phyloP scores from a whole-genome alignment of 306 rosid species.

The Ochetophila trinervis region DNA sequence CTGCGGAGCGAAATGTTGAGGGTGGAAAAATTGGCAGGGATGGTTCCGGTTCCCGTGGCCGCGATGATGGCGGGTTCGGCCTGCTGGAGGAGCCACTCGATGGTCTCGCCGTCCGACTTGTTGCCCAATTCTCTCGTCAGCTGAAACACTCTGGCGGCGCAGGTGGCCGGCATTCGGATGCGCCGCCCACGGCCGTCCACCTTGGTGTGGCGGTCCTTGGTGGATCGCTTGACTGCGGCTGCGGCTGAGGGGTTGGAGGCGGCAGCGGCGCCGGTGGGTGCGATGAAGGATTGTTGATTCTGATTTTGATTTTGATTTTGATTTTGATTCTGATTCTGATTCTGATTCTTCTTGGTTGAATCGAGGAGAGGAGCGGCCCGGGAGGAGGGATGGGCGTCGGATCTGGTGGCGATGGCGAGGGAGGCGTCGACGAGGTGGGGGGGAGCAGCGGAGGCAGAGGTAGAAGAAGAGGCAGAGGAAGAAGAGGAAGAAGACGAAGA shows the following conservation, averaged over 20 bases:
- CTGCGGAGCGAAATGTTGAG: slow-evolving; percentile 77
- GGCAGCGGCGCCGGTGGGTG: slow-evolving; percentile 5
- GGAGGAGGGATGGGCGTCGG: slow-evolving; percentile 39
- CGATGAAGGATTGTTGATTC: slow-evolving; percentile 26
- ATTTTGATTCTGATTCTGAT: slow-evolving; percentile 17
- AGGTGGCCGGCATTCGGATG: slow-evolving; percentile 91
- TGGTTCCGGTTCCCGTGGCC: slow-evolving; percentile 83
- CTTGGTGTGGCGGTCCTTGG: slow-evolving; percentile 86
- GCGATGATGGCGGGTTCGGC: slow-evolving; percentile 87
- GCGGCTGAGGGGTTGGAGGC: slow-evolving; percentile 7
- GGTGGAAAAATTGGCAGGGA: slow-evolving; percentile 83
- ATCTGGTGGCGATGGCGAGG: slow-evolving; percentile 86
- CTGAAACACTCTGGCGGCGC: slow-evolving; percentile 91
- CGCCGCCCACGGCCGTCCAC: slow-evolving; percentile 91
- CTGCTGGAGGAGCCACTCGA: slow-evolving; percentile 91
- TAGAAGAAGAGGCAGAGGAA: slow-evolving; percentile 33
- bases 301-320: slow-evolving; percentile 22
- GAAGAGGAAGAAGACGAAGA: slow-evolving; percentile 33
- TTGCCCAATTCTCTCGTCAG: slow-evolving; percentile 80
- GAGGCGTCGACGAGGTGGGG: slow-evolving; percentile 66
- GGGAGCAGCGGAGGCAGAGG: slow-evolving; percentile 37
- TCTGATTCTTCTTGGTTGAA: slow-evolving; percentile 28
- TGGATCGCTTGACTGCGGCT: slow-evolving; percentile 69
- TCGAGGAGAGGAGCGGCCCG: slow-evolving; percentile 31
- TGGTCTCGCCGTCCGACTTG: slow-evolving; percentile 91